Evolutionary conservation across 192 early-diverging fungal genomes (phyloP).

Genomic region (Podochytrium sp.): DNA sequence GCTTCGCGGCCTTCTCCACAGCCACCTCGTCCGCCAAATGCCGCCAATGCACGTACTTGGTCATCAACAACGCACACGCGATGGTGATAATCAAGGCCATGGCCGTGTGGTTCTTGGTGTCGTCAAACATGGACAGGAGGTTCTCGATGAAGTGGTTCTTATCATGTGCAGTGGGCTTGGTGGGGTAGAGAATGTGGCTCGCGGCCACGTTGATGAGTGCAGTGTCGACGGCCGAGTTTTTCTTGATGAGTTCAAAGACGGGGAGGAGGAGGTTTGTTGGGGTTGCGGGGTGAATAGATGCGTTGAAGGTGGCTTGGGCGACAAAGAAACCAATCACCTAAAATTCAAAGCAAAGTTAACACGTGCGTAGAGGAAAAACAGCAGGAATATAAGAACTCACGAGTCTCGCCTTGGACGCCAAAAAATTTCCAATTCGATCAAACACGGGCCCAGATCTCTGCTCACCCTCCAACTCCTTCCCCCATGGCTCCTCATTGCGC

Average conservation of each 20-base stretch:
- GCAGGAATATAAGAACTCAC: neutral
- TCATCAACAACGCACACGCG: neutral
- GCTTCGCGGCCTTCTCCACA: neutral
- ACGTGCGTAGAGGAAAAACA: neutral
- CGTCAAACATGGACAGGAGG: slow-evolving; percentile 17
- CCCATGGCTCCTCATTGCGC: slow-evolving; percentile 14
- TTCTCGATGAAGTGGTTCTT: slow-evolving; percentile 12
- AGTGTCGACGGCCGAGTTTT: neutral
- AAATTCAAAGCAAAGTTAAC: neutral
- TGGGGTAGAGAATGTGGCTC: neutral
- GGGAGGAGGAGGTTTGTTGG: neutral
- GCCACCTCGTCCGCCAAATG: slow-evolving; percentile 8
- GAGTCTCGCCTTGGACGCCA: slow-evolving; percentile 14
- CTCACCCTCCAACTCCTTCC: neutral
- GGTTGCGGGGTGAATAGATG: neutral
- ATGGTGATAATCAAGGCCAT: slow-evolving; percentile 21
- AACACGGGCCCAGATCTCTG: neutral
- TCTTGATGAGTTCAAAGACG: slow-evolving; percentile 14
- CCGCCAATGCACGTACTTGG: slow-evolving; percentile 18
- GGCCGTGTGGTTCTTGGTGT: slow-evolving; percentile 12
- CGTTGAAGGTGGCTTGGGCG: slow-evolving; percentile 10
- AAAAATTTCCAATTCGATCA: slow-evolving; percentile 13
- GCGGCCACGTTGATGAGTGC: slow-evolving; percentile 4
- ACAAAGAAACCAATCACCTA: slow-evolving; percentile 22
- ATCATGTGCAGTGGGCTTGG: neutral